Evolutionary conservation across 2,329 filamentous ascomycete genomes (phyloP), one percentile per base, ranked within the genome.

Genomic region (Fusarium sambucinum): DNA sequence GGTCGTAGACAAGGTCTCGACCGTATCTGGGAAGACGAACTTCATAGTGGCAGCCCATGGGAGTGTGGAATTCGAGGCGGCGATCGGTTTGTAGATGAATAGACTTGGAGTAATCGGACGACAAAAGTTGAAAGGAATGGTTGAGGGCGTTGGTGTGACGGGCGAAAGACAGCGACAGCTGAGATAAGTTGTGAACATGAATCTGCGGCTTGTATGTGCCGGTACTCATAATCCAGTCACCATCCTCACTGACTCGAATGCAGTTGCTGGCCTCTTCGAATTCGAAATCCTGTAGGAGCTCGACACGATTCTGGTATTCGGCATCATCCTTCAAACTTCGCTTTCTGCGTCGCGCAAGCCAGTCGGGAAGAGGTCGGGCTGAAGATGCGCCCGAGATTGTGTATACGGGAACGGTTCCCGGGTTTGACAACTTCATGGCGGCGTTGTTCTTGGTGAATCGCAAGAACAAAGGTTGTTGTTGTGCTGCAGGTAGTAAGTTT

Each of bases 141-240:
- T 99, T 99, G 41, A 98, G 86, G 11, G 92, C 91, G 69, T 92
- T 92, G 2, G 96, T 99, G 79, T 99, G 96, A 56, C 96, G 90
- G 33, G 94, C 89, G 79, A 91, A 99, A 11, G 94, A 97, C n/a
- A 99, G 87, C 12, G 95, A 95, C 23, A 98, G 86, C 76, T 98
- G 94, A 37, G 94, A 92, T 8, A 98, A 88, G 77, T 97, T 93
- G 80, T 99, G 96, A n/a, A 93, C 91, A 77, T 98, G 96, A 61
- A 98, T 97, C 63, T 81, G 79, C 48, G 80, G 83, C 79, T 85
- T 88, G 78, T 89, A 90, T 55, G 88, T 90, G 82, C 93, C 94
- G 53, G 94, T 96, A 75, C 92, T 96, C 92, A 97, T 96, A 40
- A 96, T 89, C 94, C 96, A 99, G 77, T 98, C 91, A 48, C 95